Conservation (phyloP, 2,329 filamentous ascomycete species). For the Xylaria sp. region DNA sequence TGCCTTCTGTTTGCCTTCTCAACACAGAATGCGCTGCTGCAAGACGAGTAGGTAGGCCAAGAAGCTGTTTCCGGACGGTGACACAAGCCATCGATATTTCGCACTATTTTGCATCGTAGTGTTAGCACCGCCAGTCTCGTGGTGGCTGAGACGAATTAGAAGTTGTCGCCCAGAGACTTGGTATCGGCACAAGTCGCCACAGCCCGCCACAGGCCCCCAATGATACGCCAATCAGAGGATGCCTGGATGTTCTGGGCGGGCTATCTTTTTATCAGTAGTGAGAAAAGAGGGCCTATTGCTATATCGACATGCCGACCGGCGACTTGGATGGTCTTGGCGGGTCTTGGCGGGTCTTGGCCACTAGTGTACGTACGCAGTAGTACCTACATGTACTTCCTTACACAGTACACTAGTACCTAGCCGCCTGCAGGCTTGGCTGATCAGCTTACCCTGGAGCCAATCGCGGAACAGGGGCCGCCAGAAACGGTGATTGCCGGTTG, state of each 20-base stretch:
- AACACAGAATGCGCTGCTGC: neutral
- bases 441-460: constrained; percentile 17
- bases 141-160: constrained; percentile 22
- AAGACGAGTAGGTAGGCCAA: neutral
- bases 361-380: no score
- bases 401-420: no score
- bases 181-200: constrained; percentile 10
- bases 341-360: constrained; percentile 4
- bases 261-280: neutral
- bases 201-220: neutral
- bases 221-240: constrained; percentile 22
- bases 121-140: neutral
- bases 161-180: constrained; percentile 27
- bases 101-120: no score
- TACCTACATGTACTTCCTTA: no score
- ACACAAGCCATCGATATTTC: neutral
- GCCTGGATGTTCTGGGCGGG: constrained; percentile 5
- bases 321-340: constrained; percentile 11
- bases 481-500: neutral
- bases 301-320: constrained; percentile 12
- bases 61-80: neutral
- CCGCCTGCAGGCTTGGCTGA: constrained; percentile 28
- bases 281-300: constrained; percentile 3
- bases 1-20: neutral
- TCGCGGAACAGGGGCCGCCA: neutral